Conservation (phyloP, 148 eudicot species). For the Rhododendron kiyosumense region DNA sequence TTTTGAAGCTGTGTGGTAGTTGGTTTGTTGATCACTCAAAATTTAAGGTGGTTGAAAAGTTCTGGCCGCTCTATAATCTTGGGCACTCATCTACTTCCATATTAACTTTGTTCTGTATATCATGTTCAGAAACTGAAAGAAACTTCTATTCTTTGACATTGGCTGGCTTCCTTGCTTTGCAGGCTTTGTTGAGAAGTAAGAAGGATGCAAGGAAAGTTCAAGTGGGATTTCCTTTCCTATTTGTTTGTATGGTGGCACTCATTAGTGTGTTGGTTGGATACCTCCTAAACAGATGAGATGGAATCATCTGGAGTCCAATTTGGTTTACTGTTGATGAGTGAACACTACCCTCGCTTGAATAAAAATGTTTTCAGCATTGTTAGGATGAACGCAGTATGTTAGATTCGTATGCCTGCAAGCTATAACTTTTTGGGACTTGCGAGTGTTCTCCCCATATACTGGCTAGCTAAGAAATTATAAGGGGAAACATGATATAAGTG, state of each 20-base stretch:
- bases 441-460: not conserved
- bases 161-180: constrained; percentile 18
- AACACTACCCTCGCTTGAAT: not conserved
- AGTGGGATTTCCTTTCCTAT: constrained; percentile 72
- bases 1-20: not conserved
- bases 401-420: not conserved
- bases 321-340: not conserved
- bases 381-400: no score
- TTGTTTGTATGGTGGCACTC: constrained; percentile 72
- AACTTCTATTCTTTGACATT: not conserved
- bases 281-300: constrained; percentile 23
- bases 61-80: not conserved
- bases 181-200: constrained; percentile 45
- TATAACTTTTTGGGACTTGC: not conserved
- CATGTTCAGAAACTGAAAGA: no score
- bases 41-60: not conserved
- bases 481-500: not conserved
- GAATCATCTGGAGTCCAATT: not conserved
- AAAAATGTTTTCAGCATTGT: not conserved
- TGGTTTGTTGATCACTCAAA: not conserved
- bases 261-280: constrained; percentile 56
- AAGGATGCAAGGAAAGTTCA: constrained; percentile 44
- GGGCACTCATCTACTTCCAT: not conserved
- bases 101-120: not conserved
- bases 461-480: not conserved